These are phyloP conservation scores for Chara braunii DNA, from an alignment of 139 green algal species.

Conservation along the genomic window DNA sequence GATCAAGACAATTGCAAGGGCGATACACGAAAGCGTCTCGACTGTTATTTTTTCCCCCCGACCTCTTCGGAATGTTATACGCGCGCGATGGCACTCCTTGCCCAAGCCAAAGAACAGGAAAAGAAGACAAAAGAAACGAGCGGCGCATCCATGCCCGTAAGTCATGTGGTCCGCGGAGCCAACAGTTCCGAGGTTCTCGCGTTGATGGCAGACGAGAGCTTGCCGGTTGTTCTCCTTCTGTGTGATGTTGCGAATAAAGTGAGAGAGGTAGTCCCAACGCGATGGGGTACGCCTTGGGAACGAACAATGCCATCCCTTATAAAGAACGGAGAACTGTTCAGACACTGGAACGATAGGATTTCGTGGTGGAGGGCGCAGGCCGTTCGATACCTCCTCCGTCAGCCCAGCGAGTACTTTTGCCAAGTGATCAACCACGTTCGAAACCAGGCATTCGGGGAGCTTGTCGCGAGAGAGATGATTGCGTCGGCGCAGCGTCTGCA, in stretches of 20 bases:
- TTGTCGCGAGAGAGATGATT: too few species aligned
- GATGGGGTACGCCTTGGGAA: not conserved
- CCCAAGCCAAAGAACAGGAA: not conserved
- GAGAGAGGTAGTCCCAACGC: not conserved
- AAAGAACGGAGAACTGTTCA: not conserved
- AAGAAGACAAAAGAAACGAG: not conserved
- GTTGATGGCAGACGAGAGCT: not conserved
- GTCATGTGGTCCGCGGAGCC: not conserved
- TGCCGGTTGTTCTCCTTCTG: not conserved
- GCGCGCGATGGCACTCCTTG: not conserved
- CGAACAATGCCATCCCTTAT: not conserved
- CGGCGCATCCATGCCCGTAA: not conserved
- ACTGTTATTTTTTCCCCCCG: too few species aligned
- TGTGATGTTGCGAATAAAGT: not conserved
- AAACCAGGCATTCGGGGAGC: not conserved
- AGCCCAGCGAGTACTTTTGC: not conserved
- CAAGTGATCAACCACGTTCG: constrained; percentile 3
- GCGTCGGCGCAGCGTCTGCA: too few species aligned
- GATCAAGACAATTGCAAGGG: not conserved
- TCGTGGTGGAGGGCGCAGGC: constrained; percentile 22
- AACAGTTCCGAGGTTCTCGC: not conserved
- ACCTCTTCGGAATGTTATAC: not conserved
- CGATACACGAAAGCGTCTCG: too few species aligned
- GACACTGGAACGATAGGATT: not conserved
- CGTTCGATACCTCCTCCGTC: not conserved